Evolutionary conservation across 768 basidiomycete species (phyloP).

Genomic region (Dioszegia crocea): DNA sequence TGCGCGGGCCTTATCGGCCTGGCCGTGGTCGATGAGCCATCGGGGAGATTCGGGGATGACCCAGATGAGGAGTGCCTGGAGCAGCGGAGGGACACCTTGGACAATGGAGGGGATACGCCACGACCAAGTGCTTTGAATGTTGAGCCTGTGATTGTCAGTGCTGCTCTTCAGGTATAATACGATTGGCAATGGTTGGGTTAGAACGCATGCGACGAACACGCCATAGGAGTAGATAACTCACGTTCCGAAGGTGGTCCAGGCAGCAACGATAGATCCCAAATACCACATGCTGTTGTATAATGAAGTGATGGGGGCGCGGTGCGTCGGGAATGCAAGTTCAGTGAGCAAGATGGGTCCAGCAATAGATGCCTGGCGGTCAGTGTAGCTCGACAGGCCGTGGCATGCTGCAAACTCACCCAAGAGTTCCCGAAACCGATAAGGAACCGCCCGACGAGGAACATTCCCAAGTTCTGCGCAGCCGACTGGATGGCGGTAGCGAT

Average conservation of each 20-base stretch:
- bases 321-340: constrained; percentile 75
- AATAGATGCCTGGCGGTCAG: constrained; percentile 53
- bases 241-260: constrained; percentile 64
- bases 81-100: constrained; percentile 31
- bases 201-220: too few relatives aligned
- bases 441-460: constrained; percentile 23
- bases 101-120: constrained; percentile 55
- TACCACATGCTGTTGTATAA: constrained; percentile 67
- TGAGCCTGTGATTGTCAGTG: constrained; percentile 54
- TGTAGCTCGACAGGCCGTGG: constrained; percentile 57
- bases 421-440: constrained; percentile 52
- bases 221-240: constrained; percentile 40
- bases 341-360: constrained; percentile 78
- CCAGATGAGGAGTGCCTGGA: constrained; percentile 8
- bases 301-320: constrained; percentile 59
- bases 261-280: constrained; percentile 58
- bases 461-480: constrained; percentile 21
- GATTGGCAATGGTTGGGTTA: too few relatives aligned
- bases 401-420: constrained; percentile 3
- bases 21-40: constrained; percentile 16
- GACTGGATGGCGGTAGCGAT: constrained; percentile 16
- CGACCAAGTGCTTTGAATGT: constrained; percentile 44
- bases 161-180: neutral
- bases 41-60: constrained; percentile 25
- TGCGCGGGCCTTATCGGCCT: constrained; percentile 4